These are phyloP conservation scores for Scenedesmus sp. DNA, from an alignment of 163 green algal genomes.

Conservation along the genomic window DNA sequence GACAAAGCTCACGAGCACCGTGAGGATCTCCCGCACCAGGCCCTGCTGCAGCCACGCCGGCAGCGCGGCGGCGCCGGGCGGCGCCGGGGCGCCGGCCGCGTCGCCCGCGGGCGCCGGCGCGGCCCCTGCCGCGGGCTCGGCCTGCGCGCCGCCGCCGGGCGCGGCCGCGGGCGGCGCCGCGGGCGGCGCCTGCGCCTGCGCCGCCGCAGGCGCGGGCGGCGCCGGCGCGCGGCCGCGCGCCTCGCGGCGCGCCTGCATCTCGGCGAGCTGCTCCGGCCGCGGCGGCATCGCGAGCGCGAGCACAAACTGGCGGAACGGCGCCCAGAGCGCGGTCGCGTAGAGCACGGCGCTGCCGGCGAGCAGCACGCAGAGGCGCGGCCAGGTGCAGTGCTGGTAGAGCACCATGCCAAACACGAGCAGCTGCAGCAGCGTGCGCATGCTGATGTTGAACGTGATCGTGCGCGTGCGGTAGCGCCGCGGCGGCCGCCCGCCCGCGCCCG, in stretches of 20 bases:
- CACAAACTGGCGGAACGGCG: conserved; percentile 54
- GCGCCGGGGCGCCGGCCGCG: neutral
- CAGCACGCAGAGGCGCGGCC: conserved; percentile 53
- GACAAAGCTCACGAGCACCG: conserved; percentile 64
- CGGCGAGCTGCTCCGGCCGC: conserved; percentile 38
- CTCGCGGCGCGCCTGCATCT: conserved; percentile 31
- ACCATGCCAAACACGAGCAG: conserved; percentile 63
- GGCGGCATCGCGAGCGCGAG: conserved; percentile 21
- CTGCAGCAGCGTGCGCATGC: conserved; percentile 63
- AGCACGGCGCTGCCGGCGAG: conserved; percentile 46
- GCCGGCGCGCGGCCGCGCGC: too few relatives aligned
- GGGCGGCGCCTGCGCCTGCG: neutral
- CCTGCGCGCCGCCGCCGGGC: neutral
- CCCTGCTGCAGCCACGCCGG: conserved; percentile 34
- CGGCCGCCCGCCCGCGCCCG: conserved; percentile 3
- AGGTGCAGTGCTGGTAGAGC: conserved; percentile 71
- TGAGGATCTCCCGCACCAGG: conserved; percentile 50
- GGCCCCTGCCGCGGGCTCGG: neutral
- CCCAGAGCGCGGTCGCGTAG: conserved; percentile 52
- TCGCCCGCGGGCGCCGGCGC: conserved; percentile 1
- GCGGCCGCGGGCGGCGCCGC: conserved; percentile 12
- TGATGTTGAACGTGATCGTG: conserved; percentile 57
- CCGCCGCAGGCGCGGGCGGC: neutral
- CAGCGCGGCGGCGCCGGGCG: neutral
- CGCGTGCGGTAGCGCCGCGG: conserved; percentile 26